These are phyloP conservation scores for Rhinocladiella similis DNA, from an alignment of 2,329 filamentous ascomycete genomes.

Conservation along the genomic window DNA sequence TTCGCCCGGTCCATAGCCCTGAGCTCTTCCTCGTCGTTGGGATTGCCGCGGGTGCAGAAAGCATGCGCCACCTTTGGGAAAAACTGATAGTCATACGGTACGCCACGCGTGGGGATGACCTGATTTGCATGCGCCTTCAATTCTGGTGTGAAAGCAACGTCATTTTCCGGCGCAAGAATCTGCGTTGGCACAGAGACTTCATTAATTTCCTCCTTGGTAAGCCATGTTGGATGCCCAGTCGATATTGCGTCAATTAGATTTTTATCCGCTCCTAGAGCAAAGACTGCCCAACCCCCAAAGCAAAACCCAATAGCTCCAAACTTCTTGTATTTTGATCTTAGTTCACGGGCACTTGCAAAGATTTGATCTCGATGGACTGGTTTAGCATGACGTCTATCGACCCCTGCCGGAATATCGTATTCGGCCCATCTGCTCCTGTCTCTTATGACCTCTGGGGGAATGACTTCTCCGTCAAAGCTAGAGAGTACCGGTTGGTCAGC, in stretches of 20 bases:
- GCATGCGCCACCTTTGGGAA: slow-evolving; percentile 53
- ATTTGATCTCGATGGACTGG: slow-evolving; percentile 32
- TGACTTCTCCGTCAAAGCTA: too few relatives aligned
- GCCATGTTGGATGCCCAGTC: slow-evolving; percentile 46
- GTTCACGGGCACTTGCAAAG: slow-evolving; percentile 37
- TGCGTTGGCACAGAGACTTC: slow-evolving; percentile 51
- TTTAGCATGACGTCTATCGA: too few relatives aligned
- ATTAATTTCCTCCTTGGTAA: slow-evolving; percentile 50
- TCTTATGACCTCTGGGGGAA: too few relatives aligned
- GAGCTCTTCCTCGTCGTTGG: slow-evolving; percentile 40
- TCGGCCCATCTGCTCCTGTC: too few relatives aligned
- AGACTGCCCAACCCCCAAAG: slow-evolving; percentile 48
- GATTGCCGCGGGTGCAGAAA: slow-evolving; percentile 46
- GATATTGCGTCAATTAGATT: slow-evolving; percentile 48
- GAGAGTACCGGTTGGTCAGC: too few relatives aligned
- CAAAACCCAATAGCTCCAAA: slow-evolving; percentile 49
- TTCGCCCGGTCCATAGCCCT: slow-evolving; percentile 50
- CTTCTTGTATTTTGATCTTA: slow-evolving; percentile 41
- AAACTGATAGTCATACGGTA: slow-evolving; percentile 53
- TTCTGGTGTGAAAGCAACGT: slow-evolving; percentile 45
- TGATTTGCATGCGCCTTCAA: slow-evolving; percentile 47
- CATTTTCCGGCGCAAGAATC: slow-evolving; percentile 53
- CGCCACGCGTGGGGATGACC: slow-evolving; percentile 38
- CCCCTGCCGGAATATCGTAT: too few relatives aligned
- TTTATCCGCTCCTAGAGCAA: slow-evolving; percentile 45